Percentiles rank a stretch among this genome's conserved stretches.
Evolutionary conservation across 129 eudicot genomes (phyloP).

Genomic region (Logfia minima): DNA sequence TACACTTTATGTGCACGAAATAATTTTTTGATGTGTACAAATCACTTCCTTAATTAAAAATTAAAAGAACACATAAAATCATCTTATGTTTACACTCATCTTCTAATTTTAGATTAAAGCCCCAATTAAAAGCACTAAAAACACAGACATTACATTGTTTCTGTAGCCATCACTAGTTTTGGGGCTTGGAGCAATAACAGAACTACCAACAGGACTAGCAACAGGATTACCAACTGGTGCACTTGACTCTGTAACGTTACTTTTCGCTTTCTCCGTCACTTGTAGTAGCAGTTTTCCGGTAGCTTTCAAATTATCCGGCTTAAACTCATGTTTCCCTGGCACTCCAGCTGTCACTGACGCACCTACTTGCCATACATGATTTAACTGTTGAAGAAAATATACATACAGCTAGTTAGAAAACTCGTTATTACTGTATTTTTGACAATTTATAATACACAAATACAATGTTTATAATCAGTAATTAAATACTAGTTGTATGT

Average conservation of each 20-base stretch:
- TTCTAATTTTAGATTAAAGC: slow-evolving; percentile 30
- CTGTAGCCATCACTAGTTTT: slow-evolving; percentile 10
- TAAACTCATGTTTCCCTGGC: slow-evolving; percentile 54
- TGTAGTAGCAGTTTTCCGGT: slow-evolving; percentile 36
- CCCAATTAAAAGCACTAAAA: slow-evolving; percentile 27
- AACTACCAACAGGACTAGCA: not conserved
- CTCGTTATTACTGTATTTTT: too few relatives aligned
- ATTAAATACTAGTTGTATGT: not conserved
- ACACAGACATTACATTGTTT: slow-evolving; percentile 13
- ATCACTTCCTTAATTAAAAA: too few relatives aligned
- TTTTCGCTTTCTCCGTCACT: slow-evolving; percentile 17
- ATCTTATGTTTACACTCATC: not conserved
- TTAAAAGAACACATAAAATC: not conserved
- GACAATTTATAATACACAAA: too few relatives aligned
- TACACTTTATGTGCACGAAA: too few relatives aligned
- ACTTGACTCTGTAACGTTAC: not conserved
- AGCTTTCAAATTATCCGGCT: slow-evolving; percentile 46
- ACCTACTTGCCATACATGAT: slow-evolving; percentile 80
- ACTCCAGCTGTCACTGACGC: slow-evolving; percentile 37
- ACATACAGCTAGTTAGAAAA: too few relatives aligned
- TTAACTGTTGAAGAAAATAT: slow-evolving; percentile 21
- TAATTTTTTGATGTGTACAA: too few relatives aligned
- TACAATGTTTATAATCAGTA: too few relatives aligned
- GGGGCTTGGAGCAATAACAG: slow-evolving; percentile 14
- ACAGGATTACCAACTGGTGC: slow-evolving; percentile 7